phyloP scores from a whole-genome alignment of 1,284 basidiomycete genomes.

The Leccinum pachyderme region DNA sequence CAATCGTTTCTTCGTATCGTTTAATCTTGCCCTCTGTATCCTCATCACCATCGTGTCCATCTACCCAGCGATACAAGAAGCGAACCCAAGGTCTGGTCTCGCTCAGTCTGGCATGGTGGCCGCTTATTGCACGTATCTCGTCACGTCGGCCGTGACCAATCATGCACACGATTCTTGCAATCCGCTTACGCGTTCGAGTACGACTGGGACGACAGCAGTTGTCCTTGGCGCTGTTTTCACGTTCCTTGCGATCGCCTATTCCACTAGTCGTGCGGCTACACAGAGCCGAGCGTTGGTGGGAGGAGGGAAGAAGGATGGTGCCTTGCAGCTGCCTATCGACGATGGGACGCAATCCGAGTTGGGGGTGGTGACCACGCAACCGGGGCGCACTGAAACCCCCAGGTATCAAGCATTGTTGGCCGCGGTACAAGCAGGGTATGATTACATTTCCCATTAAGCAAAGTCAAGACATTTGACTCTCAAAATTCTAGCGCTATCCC shows the following conservation, averaged over 20 bases:
- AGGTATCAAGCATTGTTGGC: slow-evolving; percentile 94
- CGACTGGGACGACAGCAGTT: slow-evolving; percentile 84
- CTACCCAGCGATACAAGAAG: slow-evolving; percentile 86
- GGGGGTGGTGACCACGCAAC: slow-evolving; percentile 81
- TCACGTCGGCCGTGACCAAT: slow-evolving; percentile 93
- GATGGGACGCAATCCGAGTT: slow-evolving; percentile 61
- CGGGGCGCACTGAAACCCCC: slow-evolving; percentile 81
- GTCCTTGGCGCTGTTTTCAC: slow-evolving; percentile 94
- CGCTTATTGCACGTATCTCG: slow-evolving; percentile 95
- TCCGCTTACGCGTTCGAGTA: slow-evolving; percentile 71
- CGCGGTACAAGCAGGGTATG: slow-evolving; percentile 91
- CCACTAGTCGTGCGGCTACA: slow-evolving; percentile 93
- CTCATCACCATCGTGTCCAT: slow-evolving; percentile 84
- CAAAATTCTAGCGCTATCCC: slow-evolving; percentile 72
- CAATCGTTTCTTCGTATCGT: slow-evolving; percentile 94
- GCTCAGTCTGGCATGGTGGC: slow-evolving; percentile 97
- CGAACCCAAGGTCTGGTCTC: slow-evolving; percentile 92
- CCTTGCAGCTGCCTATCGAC: slow-evolving; percentile 61
- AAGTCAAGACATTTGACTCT: not conserved
- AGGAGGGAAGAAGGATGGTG: slow-evolving; percentile 57
- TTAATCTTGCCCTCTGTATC: slow-evolving; percentile 84
- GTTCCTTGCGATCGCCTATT: slow-evolving; percentile 97
- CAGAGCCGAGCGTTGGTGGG: slow-evolving; percentile 91
- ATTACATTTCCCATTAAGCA: not conserved
- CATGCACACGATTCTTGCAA: slow-evolving; percentile 87